Evolutionary conservation across 2,329 filamentous ascomycete genomes (phyloP).

Genomic region (Apiospora kogelbergensis): DNA sequence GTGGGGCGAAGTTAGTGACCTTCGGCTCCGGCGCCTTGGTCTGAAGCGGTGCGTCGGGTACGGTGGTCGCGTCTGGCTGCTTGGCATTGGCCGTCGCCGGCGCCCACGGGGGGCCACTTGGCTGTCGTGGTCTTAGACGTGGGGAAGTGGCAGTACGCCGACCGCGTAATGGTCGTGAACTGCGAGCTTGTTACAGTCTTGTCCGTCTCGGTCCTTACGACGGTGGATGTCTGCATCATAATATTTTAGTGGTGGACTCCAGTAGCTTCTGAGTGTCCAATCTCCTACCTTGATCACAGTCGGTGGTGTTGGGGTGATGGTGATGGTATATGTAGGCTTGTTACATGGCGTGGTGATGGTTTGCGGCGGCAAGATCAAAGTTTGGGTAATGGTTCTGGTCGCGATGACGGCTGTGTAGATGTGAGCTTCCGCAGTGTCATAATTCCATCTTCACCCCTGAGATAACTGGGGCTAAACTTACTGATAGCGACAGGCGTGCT

Average conservation of each 20-base stretch:
- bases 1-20: constrained; percentile 18
- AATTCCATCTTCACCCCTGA: background rate
- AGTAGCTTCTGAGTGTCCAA: background rate
- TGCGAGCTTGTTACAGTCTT: constrained; percentile 31
- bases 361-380: constrained; percentile 31
- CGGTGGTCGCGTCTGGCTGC: background rate
- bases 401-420: constrained; percentile 11
- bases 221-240: constrained; percentile 25
- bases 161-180: constrained; percentile 32
- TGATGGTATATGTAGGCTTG: constrained; percentile 35
- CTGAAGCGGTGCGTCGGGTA: background rate
- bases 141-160: constrained; percentile 35
- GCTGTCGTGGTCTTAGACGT: constrained; percentile 17
- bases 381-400: constrained; percentile 30
- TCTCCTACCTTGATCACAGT: constrained; percentile 23
- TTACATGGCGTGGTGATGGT: constrained; percentile 35
- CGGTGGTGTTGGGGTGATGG: constrained; percentile 30
- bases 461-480: constrained; percentile 16
- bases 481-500: constrained; percentile 36
- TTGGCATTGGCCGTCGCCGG: constrained; percentile 16
- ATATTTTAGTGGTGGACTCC: background rate
- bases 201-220: constrained; percentile 34
- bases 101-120: constrained; percentile 22
- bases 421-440: background rate
- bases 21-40: constrained; percentile 13